A percentile compares a stretch with the other conserved stretches of the same genome.
Evolutionary conservation across 129 eudicot genomes (phyloP).

Genomic region (Arctium lappa): DNA sequence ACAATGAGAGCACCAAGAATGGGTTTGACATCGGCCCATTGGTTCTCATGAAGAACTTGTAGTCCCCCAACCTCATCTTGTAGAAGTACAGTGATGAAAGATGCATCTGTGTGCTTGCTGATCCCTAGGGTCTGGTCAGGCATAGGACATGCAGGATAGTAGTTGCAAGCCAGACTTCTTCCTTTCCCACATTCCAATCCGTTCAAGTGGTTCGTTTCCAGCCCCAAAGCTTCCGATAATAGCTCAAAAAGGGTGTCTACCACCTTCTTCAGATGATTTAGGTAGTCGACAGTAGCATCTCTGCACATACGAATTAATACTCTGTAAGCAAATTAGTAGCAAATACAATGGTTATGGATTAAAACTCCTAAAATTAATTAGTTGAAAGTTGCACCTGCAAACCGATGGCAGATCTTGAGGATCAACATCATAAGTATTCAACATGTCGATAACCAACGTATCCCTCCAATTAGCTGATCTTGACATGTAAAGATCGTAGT

Average conservation of each 20-base stretch:
- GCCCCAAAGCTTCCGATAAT: constrained; percentile 51
- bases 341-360: no score
- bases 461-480: constrained; percentile 39
- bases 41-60: constrained; percentile 38
- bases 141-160: constrained; percentile 60
- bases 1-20: constrained; percentile 36
- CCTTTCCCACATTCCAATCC: constrained; percentile 33
- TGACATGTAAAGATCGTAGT: constrained; percentile 35
- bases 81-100: constrained; percentile 39
- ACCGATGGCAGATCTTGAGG: constrained; percentile 24
- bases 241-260: constrained; percentile 34
- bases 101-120: constrained; percentile 40
- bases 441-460: constrained; percentile 14
- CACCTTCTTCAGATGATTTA: constrained; percentile 25
- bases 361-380: background rate
- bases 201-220: constrained; percentile 29
- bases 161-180: constrained; percentile 27
- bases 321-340: background rate
- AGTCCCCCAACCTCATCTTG: constrained; percentile 53
- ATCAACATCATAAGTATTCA: background rate
- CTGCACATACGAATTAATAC: constrained; percentile 9
- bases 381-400: constrained; percentile 23
- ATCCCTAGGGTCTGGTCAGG: constrained; percentile 48
- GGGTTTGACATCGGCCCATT: constrained; percentile 45
- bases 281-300: constrained; percentile 32